Evolutionary conservation across 2,329 filamentous ascomycete genomes (phyloP).

Genomic region (Huntiella bhutanensis): DNA sequence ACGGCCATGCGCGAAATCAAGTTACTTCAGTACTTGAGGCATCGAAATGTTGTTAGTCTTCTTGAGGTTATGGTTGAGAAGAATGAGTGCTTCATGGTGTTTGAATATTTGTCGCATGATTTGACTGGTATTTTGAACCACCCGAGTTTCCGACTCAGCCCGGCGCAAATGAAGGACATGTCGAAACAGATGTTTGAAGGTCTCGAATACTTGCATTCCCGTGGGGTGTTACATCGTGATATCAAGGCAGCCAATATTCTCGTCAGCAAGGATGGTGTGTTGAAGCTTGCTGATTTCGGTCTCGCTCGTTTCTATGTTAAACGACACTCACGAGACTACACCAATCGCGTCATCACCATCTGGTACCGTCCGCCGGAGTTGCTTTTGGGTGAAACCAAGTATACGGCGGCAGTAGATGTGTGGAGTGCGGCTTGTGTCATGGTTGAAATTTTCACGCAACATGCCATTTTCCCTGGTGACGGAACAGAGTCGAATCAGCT

Average conservation of each 20-base stretch:
- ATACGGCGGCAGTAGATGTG: constrained; percentile 77
- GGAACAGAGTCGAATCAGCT: constrained; percentile 91
- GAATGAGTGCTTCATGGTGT: constrained; percentile 99
- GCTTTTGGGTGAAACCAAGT: constrained; percentile 76
- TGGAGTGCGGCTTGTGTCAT: constrained; percentile 97
- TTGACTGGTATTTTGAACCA: constrained; percentile 90
- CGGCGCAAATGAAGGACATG: constrained; percentile 79
- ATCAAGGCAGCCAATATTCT: constrained; percentile 98
- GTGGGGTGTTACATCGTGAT: constrained; percentile 88
- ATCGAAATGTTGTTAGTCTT: constrained; percentile 64
- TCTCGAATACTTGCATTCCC: constrained; percentile 77
- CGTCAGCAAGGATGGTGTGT: constrained; percentile 68
- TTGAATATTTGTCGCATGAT: constrained; percentile 93
- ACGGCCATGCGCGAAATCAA: constrained; percentile 86
- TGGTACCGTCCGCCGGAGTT: constrained; percentile 91
- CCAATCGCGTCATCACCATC: constrained; percentile 95
- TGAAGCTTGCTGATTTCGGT: constrained; percentile 93
- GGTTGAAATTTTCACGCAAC: constrained; percentile 85
- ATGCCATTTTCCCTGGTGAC: constrained; percentile 88
- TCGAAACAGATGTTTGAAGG: constrained; percentile 87
- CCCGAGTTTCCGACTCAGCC: constrained; percentile 69
- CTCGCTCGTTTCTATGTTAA: constrained; percentile 94
- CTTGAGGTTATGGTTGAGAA: constrained; percentile 95
- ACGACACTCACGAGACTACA: constrained; percentile 78
- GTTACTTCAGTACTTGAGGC: constrained; percentile 67